Percentiles rank a stretch among this genome's conserved stretches.
Evolutionary conservation across 495 filamentous ascomycete species (phyloP).

Genomic region (Podospora didyma): DNA sequence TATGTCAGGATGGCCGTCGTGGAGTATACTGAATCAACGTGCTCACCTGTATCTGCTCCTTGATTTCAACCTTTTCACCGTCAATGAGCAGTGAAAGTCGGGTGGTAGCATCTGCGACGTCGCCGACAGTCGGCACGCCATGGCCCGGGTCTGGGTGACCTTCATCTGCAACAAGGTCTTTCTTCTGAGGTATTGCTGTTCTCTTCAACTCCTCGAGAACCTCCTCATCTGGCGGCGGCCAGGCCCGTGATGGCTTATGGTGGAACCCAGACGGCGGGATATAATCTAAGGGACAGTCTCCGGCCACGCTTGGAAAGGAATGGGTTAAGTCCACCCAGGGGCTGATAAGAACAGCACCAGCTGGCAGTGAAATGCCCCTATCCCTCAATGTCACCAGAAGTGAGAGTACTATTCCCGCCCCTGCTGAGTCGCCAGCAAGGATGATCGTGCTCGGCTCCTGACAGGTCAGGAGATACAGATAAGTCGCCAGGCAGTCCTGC

Average conservation of each 20-base stretch:
- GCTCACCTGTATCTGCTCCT: conserved; percentile 79
- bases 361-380: conserved; percentile 73
- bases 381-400: conserved; percentile 80
- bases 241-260: conserved; percentile 75
- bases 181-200: conserved; percentile 24
- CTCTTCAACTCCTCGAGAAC: conserved; percentile 49
- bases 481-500: conserved; percentile 82
- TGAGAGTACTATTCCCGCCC: conserved; percentile 78
- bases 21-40: too few species aligned
- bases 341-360: conserved; percentile 83
- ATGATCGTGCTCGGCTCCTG: conserved; percentile 77
- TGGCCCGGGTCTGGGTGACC: conserved; percentile 2
- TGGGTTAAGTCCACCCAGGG: conserved; percentile 95
- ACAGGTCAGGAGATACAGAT: conserved; percentile 70
- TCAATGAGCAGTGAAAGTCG: conserved; percentile 63
- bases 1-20: conserved; percentile 7
- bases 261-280: conserved; percentile 83
- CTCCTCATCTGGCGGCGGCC: conserved; percentile 86
- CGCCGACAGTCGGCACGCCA: conserved; percentile 17
- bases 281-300: conserved; percentile 72
- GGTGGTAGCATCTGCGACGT: conserved; percentile 37
- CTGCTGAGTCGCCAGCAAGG: conserved; percentile 83
- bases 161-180: conserved; percentile 4
- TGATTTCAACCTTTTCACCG: conserved; percentile 64
- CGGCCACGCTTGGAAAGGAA: conserved; percentile 83